These are phyloP conservation scores for Hypoxylon sp. DNA, from an alignment of 2,329 filamentous ascomycete genomes.

Conservation along the genomic window DNA sequence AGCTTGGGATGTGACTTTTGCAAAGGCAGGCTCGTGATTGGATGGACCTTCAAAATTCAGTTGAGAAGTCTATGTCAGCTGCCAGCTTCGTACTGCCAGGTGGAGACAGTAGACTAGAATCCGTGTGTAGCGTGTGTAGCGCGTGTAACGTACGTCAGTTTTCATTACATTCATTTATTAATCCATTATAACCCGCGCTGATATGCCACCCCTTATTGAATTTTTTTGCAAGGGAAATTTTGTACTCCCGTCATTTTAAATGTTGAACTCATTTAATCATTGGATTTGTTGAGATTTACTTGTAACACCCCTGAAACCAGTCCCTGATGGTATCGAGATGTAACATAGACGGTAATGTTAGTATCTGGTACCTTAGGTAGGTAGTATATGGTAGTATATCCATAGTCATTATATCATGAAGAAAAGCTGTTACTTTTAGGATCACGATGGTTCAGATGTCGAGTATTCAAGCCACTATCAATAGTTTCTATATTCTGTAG, in stretches of 20 bases:
- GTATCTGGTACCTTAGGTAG: background rate
- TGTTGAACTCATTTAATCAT: background rate
- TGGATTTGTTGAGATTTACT: slow-evolving; percentile 9
- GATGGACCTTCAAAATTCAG: slow-evolving; percentile 25
- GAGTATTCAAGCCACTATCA: background rate
- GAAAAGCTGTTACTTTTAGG: background rate
- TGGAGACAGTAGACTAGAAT: slow-evolving; percentile 1
- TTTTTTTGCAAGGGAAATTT: background rate
- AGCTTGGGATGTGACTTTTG: slow-evolving; percentile 19
- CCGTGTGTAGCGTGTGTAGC: slow-evolving; percentile 8
- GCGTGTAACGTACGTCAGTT: slow-evolving; percentile 10
- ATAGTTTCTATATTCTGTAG: background rate
- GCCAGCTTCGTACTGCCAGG: slow-evolving; percentile 13
- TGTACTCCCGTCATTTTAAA: slow-evolving; percentile 14
- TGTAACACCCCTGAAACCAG: background rate
- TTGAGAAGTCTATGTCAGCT: slow-evolving; percentile 34
- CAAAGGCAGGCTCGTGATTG: slow-evolving; percentile 37
- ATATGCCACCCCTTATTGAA: background rate
- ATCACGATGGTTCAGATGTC: background rate
- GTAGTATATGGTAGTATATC: background rate
- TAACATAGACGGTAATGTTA: background rate
- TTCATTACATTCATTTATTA: slow-evolving; percentile 19
- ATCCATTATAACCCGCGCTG: slow-evolving; percentile 4
- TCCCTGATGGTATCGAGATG: background rate
- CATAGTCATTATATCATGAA: background rate